phyloP scores from a whole-genome alignment of 257 asterid species.

The Avicennia marina region DNA sequence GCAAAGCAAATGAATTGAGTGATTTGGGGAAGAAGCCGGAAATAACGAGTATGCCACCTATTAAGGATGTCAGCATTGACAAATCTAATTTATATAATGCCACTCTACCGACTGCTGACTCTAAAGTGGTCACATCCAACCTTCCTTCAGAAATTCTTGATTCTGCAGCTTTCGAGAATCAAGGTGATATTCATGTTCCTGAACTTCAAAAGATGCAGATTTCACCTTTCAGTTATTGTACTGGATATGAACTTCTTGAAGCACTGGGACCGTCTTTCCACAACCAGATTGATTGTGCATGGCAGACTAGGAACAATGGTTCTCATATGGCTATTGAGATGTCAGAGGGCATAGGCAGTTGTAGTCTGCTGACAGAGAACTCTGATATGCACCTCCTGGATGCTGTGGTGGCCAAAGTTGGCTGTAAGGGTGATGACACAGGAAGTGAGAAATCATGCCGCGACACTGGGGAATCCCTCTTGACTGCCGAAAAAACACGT shows the following conservation, averaged over 20 bases:
- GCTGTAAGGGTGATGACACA: conserved; percentile 32
- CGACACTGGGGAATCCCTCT: conserved; percentile 39
- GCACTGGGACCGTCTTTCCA: conserved; percentile 73
- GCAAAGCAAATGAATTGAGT: conserved; percentile 18
- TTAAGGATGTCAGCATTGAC: conserved; percentile 26
- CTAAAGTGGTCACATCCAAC: conserved; percentile 23
- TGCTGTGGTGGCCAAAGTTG: conserved; percentile 80
- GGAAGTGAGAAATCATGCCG: conserved; percentile 37
- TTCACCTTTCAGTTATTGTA: conserved; percentile 54
- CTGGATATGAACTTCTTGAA: conserved; percentile 83
- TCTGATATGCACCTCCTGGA: conserved; percentile 72
- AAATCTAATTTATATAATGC: conserved; percentile 24
- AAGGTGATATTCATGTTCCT: no score
- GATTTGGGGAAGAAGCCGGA: conserved; percentile 28
- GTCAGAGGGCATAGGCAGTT: conserved; percentile 48
- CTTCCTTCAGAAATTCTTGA: conserved; percentile 30
- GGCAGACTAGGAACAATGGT: conserved; percentile 37
- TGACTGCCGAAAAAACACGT: conserved; percentile 55
- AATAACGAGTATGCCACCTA: conserved; percentile 13
- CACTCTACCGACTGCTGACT: conserved; percentile 24
- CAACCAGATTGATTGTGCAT: conserved; percentile 33
- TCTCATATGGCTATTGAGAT: conserved; percentile 51
- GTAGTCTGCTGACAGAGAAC: conserved; percentile 51
- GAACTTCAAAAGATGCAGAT: conserved; percentile 26
- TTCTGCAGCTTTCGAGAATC: conserved; percentile 28